phyloP scores from a whole-genome alignment of 768 basidiomycete species.

The Coprinopsis marcescibilis region DNA sequence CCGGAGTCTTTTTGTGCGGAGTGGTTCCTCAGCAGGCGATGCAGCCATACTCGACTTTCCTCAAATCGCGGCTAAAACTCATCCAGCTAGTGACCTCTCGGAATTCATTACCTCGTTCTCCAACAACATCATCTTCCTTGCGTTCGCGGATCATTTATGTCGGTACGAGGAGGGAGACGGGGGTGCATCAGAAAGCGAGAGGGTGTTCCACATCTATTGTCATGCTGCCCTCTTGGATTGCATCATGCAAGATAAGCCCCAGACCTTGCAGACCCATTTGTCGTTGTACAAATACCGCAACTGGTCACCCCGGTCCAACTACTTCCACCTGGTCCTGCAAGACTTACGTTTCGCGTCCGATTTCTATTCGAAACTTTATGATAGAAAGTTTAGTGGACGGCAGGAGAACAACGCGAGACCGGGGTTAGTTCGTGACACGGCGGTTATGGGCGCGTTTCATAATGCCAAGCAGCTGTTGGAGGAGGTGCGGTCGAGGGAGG shows the following conservation, averaged over 20 bases:
- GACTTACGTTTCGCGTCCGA: constrained; percentile 71
- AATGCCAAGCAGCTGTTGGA: constrained; percentile 57
- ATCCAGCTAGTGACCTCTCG: constrained; percentile 68
- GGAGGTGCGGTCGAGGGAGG: constrained; percentile 30
- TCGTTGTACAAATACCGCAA: constrained; percentile 64
- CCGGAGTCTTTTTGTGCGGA: constrained; percentile 83
- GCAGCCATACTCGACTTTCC: constrained; percentile 85
- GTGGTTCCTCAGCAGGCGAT: constrained; percentile 80
- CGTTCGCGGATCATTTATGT: constrained; percentile 77
- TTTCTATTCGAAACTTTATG: constrained; percentile 73
- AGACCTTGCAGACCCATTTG: constrained; percentile 69
- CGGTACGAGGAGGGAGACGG: constrained; percentile 50
- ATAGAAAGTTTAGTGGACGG: constrained; percentile 69
- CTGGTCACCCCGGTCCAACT: constrained; percentile 50
- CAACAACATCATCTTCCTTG: constrained; percentile 70
- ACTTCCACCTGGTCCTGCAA: constrained; percentile 64
- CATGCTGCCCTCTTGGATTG: constrained; percentile 78
- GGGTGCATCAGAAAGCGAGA: constrained; percentile 37
- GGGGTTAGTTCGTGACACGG: constrained; percentile 66
- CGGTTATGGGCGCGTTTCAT: constrained; percentile 59
- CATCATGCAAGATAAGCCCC: constrained; percentile 86
- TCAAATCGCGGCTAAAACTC: constrained; percentile 56
- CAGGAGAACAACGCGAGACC: constrained; percentile 59
- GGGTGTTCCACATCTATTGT: constrained; percentile 63
- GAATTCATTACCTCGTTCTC: constrained; percentile 87